Conservation (phyloP, 2,329 filamentous ascomycete genomes). For the Alternaria burnsii region DNA sequence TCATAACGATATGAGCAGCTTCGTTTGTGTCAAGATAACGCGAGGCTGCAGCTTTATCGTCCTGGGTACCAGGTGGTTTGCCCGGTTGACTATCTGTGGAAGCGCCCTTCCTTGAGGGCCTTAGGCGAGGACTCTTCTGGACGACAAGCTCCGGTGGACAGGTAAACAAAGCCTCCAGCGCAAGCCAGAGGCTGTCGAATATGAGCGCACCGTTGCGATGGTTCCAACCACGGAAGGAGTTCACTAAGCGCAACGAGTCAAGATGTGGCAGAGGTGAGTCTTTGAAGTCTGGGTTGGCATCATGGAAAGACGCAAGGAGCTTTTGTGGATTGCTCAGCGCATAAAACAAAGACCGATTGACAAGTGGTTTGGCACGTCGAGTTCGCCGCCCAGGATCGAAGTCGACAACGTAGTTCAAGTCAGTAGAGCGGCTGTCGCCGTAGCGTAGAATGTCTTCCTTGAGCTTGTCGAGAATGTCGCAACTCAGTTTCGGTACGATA, state of each 20-base stretch:
- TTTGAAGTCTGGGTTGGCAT: slow-evolving; percentile 31
- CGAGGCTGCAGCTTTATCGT: neutral
- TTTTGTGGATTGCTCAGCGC: slow-evolving; percentile 43
- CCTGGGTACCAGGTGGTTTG: neutral
- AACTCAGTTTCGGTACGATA: slow-evolving; percentile 36
- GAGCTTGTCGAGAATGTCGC: slow-evolving; percentile 39
- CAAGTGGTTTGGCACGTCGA: slow-evolving; percentile 29
- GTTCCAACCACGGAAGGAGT: slow-evolving; percentile 48
- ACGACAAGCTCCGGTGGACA: slow-evolving; percentile 44
- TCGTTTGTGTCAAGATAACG: slow-evolving; percentile 46
- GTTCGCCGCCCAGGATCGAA: slow-evolving; percentile 26
- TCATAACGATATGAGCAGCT: slow-evolving; percentile 53
- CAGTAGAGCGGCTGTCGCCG: slow-evolving; percentile 18
- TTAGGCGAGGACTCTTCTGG: slow-evolving; percentile 36
- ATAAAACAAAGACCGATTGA: slow-evolving; percentile 48
- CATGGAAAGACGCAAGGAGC: slow-evolving; percentile 46
- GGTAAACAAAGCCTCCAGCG: slow-evolving; percentile 44
- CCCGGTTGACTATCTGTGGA: slow-evolving; percentile 2
- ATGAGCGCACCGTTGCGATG: slow-evolving; percentile 45
- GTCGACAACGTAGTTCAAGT: slow-evolving; percentile 29
- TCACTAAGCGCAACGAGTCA: slow-evolving; percentile 38
- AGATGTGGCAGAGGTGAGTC: slow-evolving; percentile 48
- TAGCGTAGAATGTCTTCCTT: slow-evolving; percentile 35
- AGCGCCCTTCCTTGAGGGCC: slow-evolving; percentile 24
- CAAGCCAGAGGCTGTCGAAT: slow-evolving; percentile 49